These are phyloP conservation scores for Aureobasidium melanogenum DNA, from an alignment of 2,329 filamentous ascomycete species.

Conservation along the genomic window DNA sequence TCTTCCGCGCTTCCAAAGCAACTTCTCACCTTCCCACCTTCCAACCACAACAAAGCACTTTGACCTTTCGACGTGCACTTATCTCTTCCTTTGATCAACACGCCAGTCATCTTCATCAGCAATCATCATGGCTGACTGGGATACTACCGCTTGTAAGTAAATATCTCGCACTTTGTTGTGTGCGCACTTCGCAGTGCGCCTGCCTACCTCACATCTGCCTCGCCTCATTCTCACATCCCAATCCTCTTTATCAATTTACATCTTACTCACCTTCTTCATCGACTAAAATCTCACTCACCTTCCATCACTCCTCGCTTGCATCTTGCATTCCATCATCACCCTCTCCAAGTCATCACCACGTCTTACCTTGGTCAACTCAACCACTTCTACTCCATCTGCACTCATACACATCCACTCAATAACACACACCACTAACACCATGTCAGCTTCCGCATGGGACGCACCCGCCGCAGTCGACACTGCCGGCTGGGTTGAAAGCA, in stretches of 20 bases:
- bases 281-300: background rate
- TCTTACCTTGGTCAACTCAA: background rate
- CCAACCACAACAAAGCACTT: background rate
- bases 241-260: background rate
- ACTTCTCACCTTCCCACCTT: background rate
- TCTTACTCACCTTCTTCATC: background rate
- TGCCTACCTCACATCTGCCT: background rate
- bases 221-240: no score
- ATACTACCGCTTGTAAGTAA: background rate
- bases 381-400: background rate
- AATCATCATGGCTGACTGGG: background rate
- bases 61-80: background rate
- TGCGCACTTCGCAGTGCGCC: background rate
- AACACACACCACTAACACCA: background rate
- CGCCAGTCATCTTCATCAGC: background rate
- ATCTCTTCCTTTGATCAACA: background rate
- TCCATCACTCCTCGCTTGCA: background rate
- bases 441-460: slow-evolving; percentile 2
- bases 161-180: background rate
- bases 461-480: background rate
- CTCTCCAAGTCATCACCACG: background rate
- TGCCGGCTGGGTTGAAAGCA: background rate
- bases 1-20: background rate
- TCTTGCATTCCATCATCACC: background rate
- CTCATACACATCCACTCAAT: background rate